Evolutionary conservation across 2,329 filamentous ascomycete species (phyloP).

Genomic region (Pseudogymnoascus sp.): DNA sequence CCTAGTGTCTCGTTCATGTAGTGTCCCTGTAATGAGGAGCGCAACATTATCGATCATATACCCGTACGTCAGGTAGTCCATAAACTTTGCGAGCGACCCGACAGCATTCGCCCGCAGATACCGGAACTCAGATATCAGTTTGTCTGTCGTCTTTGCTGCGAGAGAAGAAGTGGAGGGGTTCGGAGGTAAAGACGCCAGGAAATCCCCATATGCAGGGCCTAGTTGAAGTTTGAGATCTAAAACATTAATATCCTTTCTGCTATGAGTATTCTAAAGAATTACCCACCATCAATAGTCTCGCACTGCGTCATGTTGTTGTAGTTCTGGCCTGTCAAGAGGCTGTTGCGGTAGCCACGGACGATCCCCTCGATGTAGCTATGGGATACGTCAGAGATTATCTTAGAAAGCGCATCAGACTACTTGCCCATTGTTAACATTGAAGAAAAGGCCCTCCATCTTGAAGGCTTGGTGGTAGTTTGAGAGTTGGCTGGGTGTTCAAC

Average conservation of each 20-base stretch:
- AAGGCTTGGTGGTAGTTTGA: conserved; percentile 8
- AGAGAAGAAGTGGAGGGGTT: conserved; percentile 95
- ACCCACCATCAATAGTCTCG: conserved; percentile 87
- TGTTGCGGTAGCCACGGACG: conserved; percentile 92
- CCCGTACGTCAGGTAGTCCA: conserved; percentile 96
- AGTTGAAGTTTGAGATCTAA: conserved; percentile 96
- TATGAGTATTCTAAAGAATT: background rate
- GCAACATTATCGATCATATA: conserved; percentile 99
- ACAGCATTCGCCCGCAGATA: conserved; percentile 92
- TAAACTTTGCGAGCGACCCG: conserved; percentile 84
- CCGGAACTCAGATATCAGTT: conserved; percentile 93
- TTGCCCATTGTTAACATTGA: conserved; percentile 90
- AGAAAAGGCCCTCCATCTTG: conserved; percentile 84
- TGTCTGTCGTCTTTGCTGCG: conserved; percentile 92
- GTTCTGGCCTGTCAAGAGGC: conserved; percentile 79
- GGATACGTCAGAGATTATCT: conserved; percentile 22
- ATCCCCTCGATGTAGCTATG: conserved; percentile 91
- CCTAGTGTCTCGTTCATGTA: conserved; percentile 93
- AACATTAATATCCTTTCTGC: conserved; percentile 11
- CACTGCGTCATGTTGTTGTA: conserved; percentile 96
- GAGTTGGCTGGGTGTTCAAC: conserved; percentile 6
- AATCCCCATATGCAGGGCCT: conserved; percentile 92
- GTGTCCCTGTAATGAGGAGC: conserved; percentile 90
- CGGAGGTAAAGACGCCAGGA: conserved; percentile 84
- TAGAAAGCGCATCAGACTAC: conserved; percentile 21